Evolutionary conservation across 371 early-diverging fungal species (phyloP), one percentile per base, ranked within the genome.

Genomic region (Blakeslea trispora): DNA sequence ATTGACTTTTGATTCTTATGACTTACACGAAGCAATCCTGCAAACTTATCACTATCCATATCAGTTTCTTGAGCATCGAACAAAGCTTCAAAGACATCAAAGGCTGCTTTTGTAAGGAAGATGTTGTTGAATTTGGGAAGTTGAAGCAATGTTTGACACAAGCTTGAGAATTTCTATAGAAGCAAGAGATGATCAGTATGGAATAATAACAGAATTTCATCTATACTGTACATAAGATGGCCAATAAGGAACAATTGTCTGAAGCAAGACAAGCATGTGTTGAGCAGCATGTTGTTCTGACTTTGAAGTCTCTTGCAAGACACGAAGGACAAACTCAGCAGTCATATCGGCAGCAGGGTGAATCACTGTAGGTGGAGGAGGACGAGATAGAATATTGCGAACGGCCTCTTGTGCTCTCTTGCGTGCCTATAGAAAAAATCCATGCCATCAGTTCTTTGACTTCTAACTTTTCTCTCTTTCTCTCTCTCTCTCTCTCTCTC

Each of bases 361-460:
- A 37, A 82, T 71, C 4, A 77, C 46, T 47, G 82, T 75, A 15
- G 94, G 92, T 21, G 91, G 83, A 35, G 95, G 93, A 21, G 90
- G 89, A 42, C 72, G 71, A 3, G 80, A 71, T 35, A 95, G 70
- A 40, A 96, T 79, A 18, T 71, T 69, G 28, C 80, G 75, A 44
- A 91, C 81, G 11, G 90, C 91, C 52, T 95, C 95, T 59, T 91
- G 93, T 21, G 95, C 95, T 52, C 88, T 77, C 74, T 90, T 89
- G 23, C 96, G 84, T 23, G 79, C 75, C 56, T 62, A 51, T 18
- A 53, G 5, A 43, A 24, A 15, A 41, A 18, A 24, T 17, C 5
- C 28, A 37, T 42, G 5, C 5, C 13, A 8, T 10, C 24, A 24
- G 8, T 15, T 35, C 34, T n/a, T n/a, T n/a, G n/a, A n/a, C n/a